Evolutionary conservation across 768 basidiomycete genomes (phyloP).

Genomic region (Lentinula detonsa): DNA sequence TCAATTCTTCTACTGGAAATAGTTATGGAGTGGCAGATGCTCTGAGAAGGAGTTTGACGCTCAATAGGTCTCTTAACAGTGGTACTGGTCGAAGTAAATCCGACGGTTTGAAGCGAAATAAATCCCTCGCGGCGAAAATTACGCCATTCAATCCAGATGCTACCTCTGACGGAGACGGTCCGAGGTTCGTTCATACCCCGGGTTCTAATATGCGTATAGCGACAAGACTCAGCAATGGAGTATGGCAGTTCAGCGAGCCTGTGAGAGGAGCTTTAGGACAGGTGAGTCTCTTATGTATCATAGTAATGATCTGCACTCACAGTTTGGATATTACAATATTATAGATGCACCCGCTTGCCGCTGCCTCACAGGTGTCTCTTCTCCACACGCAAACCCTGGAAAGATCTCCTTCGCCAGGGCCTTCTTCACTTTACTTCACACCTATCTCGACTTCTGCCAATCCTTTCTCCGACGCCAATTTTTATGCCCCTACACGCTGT

Average conservation of each 20-base stretch:
- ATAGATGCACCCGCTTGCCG: neutral
- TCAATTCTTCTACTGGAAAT: neutral
- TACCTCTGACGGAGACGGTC: neutral
- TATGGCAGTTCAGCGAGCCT: constrained; percentile 1
- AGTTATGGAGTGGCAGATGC: neutral
- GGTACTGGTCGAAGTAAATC: neutral
- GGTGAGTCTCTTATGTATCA: neutral
- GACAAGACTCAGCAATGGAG: neutral
- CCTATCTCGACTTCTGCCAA: neutral
- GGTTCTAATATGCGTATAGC: neutral
- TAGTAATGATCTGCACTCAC: neutral
- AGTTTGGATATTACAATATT: neutral
- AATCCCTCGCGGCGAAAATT: neutral
- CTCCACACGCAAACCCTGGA: neutral
- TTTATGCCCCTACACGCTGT: neutral
- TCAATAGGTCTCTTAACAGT: neutral
- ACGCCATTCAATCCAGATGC: neutral
- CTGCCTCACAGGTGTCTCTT: neutral
- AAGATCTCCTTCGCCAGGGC: neutral
- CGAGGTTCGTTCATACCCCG: neutral
- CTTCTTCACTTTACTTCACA: neutral
- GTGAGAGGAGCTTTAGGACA: neutral
- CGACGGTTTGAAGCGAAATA: neutral
- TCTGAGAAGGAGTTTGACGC: neutral
- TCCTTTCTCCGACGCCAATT: neutral